Conservation (phyloP, 306 rosid species). For the Clitoria ternatea region DNA sequence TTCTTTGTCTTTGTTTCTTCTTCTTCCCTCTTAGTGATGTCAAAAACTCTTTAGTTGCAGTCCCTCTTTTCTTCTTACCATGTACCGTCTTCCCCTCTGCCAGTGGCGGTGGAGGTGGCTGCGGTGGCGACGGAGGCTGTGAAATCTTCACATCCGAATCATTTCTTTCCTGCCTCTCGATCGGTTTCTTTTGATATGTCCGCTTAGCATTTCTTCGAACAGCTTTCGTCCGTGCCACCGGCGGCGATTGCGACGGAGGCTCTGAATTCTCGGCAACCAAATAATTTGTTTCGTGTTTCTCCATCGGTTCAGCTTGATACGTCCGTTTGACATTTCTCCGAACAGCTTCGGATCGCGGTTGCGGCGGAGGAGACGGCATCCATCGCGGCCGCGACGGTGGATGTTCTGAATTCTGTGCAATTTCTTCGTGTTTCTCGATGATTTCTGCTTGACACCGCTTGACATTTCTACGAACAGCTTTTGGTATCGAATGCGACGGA, state of each 20-base stretch:
- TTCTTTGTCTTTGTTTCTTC: slow-evolving; percentile 70
- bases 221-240: background rate
- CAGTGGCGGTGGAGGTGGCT: background rate
- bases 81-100: slow-evolving; percentile 31
- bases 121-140: slow-evolving; percentile 4
- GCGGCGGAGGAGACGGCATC: background rate
- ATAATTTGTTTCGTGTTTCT: background rate
- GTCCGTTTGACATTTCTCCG: background rate
- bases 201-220: slow-evolving; percentile 32
- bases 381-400: background rate
- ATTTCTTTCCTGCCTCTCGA: background rate
- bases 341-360: background rate
- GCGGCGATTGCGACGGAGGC: slow-evolving; percentile 13
- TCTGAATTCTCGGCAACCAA: background rate
- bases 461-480: slow-evolving; percentile 21
- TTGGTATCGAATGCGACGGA: slow-evolving; percentile 2
- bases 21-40: slow-evolving; percentile 46
- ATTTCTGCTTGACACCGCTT: slow-evolving; percentile 29
- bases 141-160: background rate
- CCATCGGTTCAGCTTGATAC: background rate
- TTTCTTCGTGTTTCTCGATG: background rate
- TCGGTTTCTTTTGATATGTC: slow-evolving; percentile 11
- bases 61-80: slow-evolving; percentile 54
- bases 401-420: background rate
- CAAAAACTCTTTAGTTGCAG: slow-evolving; percentile 55